Conservation (phyloP, 208 protist genomes). For the Leishmania turanica region DNA sequence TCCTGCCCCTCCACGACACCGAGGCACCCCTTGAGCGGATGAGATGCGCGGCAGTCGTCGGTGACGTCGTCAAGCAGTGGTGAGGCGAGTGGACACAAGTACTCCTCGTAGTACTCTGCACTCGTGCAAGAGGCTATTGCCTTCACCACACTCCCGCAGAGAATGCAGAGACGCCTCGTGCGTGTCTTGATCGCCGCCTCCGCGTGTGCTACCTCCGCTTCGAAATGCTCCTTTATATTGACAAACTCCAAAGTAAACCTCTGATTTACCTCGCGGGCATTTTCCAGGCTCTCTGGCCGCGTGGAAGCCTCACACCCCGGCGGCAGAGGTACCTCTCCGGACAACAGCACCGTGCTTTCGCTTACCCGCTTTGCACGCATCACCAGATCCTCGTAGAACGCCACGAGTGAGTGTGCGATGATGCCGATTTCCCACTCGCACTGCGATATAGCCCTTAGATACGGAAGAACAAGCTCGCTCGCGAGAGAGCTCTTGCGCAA, state of each 20-base stretch:
- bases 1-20: slow-evolving; percentile 11
- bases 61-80: background rate
- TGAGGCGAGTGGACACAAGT: slow-evolving; percentile 1
- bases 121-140: slow-evolving; percentile 12
- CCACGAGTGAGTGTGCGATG: slow-evolving; percentile 22
- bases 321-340: slow-evolving; percentile 14
- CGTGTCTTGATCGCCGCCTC: slow-evolving; percentile 9
- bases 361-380: slow-evolving; percentile 24
- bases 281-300: slow-evolving; percentile 18
- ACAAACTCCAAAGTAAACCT: slow-evolving; percentile 15
- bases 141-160: slow-evolving; percentile 9
- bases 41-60: background rate
- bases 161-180: slow-evolving; percentile 20
- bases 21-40: slow-evolving; percentile 18
- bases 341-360: slow-evolving; percentile 21
- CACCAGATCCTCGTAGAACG: slow-evolving; percentile 22
- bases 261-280: slow-evolving; percentile 12
- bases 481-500: slow-evolving; percentile 21
- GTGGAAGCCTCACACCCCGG: slow-evolving; percentile 20
- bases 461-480: slow-evolving; percentile 19
- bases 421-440: slow-evolving; percentile 18
- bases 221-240: slow-evolving; percentile 8
- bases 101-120: slow-evolving; percentile 15
- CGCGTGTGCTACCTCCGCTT: slow-evolving; percentile 14
- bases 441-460: slow-evolving; percentile 13